Percentiles rank a stretch among this genome's conserved stretches.
phyloP scores from a whole-genome alignment of 768 basidiomycete genomes.

The Leccinum obscurum region DNA sequence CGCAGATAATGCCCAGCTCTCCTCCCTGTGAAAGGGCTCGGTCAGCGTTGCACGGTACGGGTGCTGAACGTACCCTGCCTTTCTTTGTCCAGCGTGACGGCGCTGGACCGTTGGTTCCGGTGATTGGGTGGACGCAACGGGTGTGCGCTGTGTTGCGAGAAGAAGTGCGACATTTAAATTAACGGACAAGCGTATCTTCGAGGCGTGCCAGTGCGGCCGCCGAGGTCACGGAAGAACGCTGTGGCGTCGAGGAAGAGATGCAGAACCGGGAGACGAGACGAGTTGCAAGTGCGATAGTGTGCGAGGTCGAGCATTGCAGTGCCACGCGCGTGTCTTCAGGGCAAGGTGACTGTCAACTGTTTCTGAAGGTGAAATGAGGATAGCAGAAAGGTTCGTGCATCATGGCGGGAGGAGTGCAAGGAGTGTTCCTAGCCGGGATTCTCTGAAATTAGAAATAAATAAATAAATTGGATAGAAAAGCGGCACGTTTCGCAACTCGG shows the following conservation, averaged over 20 bases:
- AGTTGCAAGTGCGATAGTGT: conserved; percentile 11
- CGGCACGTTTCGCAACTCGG: conserved; percentile 10
- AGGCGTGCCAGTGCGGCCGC: conserved; percentile 4
- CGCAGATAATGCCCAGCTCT: conserved; percentile 7
- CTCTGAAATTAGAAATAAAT: conserved; percentile 31
- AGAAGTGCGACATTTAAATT: conserved; percentile 24
- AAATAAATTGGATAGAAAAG: conserved; percentile 33
- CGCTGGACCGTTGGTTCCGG: conserved; percentile 13
- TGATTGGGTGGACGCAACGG: conserved; percentile 25
- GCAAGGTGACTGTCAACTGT: conserved; percentile 3
- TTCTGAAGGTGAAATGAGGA: conserved; percentile 12
- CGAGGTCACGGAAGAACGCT: conserved; percentile 1
- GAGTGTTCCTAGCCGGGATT: conserved; percentile 30
- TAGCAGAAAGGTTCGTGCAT: conserved; percentile 9
- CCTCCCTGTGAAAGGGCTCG: conserved; percentile 3
- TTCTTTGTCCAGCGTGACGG: conserved; percentile 2
- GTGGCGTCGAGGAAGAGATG: conserved; percentile 2
- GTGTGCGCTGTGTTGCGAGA: conserved; percentile 15
- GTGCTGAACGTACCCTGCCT: conserved; percentile 14
- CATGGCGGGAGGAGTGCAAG: conserved; percentile 32
- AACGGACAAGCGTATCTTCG: conserved; percentile 16
- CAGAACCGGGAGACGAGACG: conserved; percentile 3
- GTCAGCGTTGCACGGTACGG: conserved; percentile 1
- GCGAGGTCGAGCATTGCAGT: background rate
- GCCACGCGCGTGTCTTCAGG: conserved; percentile 5